Percentiles rank a stretch among this genome's conserved stretches.
phyloP scores from a whole-genome alignment of 805 yeast species.

The Saccharomycopsis fodiens region DNA sequence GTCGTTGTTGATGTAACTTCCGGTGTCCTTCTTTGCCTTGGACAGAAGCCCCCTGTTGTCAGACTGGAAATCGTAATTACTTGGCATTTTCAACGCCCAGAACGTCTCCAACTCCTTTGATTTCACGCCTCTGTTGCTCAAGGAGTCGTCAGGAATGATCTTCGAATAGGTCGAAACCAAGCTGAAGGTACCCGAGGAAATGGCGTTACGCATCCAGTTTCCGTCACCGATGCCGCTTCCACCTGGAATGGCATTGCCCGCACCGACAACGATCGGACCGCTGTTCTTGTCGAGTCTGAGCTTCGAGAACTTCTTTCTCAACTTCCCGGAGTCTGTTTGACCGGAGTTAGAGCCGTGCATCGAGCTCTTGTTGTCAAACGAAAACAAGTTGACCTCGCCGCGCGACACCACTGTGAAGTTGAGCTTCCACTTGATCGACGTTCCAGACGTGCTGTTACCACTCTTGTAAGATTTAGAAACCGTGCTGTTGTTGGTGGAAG shows the following conservation, averaged over 20 bases:
- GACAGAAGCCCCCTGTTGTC: constrained; percentile 11
- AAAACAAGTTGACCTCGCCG: constrained; percentile 54
- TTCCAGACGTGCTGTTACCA: constrained; percentile 1
- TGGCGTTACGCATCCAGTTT: constrained; percentile 61
- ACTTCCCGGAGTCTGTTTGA: constrained; percentile 1
- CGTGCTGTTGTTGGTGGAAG: constrained; percentile 20
- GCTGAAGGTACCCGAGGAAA: constrained; percentile 44
- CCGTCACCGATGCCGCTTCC: constrained; percentile 45
- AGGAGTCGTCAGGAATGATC: constrained; percentile 32
- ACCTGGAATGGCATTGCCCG: constrained; percentile 19
- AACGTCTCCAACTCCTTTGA: constrained; percentile 31
- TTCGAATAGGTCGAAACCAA: constrained; percentile 47
- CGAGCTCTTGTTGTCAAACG: constrained; percentile 31
- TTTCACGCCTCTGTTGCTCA: constrained; percentile 23
- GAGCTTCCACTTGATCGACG: constrained; percentile 33
- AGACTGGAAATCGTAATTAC: constrained; percentile 27
- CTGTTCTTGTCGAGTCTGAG: constrained; percentile 14
- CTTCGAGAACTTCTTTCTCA: constrained; percentile 19
- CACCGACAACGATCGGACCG: constrained; percentile 22
- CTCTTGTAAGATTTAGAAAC: constrained; percentile 15
- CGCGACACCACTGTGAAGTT: constrained; percentile 61
- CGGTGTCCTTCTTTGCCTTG: constrained; percentile 17
- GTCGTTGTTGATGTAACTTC: constrained; percentile 22
- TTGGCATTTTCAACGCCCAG: constrained; percentile 55
- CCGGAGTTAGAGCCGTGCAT: neutral